Percentiles rank a stretch among this genome's conserved stretches.
Conservation (phyloP, 768 basidiomycete species). For the Tulasnella sp. region DNA sequence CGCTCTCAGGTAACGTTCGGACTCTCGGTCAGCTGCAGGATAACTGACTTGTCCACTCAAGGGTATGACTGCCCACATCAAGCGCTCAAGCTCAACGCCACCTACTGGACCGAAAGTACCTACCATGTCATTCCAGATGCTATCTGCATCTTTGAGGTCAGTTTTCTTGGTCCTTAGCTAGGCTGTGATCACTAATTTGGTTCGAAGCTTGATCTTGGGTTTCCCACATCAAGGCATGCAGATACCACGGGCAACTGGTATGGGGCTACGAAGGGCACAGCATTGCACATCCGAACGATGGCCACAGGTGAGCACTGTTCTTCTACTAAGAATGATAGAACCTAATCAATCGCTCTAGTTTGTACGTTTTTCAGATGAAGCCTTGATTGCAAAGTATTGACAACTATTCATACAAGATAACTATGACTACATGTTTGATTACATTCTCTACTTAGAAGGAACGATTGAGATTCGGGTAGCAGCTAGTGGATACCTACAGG, state of each 20-base stretch:
- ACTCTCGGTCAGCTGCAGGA: neutral
- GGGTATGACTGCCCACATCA: conserved; percentile 9
- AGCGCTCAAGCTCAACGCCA: neutral
- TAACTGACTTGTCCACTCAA: neutral
- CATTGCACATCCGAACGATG: neutral
- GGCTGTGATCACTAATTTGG: neutral
- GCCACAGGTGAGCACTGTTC: neutral
- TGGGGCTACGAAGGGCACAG: conserved; percentile 3
- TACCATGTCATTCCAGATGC: neutral
- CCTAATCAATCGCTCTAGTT: neutral
- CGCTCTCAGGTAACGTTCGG: neutral
- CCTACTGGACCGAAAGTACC: neutral
- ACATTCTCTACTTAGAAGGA: neutral
- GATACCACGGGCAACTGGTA: neutral
- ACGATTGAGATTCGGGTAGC: neutral
- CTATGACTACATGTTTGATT: conserved; percentile 5
- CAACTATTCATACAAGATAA: no score
- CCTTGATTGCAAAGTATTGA: no score
- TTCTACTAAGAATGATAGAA: neutral
- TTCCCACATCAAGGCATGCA: conserved; percentile 3
- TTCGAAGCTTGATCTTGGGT: conserved; percentile 1
- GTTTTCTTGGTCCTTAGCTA: neutral
- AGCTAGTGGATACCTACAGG: neutral
- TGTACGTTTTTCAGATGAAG: neutral
- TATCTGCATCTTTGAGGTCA: conserved; percentile 11